phyloP scores from a whole-genome alignment of 2,329 filamentous ascomycete species.

The Clonostachys chloroleuca region DNA sequence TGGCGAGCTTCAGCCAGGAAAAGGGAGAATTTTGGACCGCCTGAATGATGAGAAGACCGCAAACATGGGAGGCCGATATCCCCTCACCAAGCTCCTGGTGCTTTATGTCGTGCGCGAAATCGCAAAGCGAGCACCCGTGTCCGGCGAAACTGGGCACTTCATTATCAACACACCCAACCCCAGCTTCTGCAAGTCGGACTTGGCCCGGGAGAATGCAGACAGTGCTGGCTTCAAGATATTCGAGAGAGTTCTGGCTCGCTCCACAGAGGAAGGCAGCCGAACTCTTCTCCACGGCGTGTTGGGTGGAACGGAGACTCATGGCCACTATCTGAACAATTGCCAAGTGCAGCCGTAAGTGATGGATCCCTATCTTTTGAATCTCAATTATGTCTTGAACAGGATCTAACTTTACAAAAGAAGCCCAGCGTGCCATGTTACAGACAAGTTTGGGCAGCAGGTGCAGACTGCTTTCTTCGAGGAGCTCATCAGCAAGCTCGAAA shows the following conservation, averaged over 20 bases:
- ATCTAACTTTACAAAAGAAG: conserved; percentile 4
- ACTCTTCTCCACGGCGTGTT: conserved; percentile 19
- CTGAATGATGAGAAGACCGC: conserved; percentile 19
- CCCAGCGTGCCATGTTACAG: conserved; percentile 20
- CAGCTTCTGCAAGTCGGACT: conserved; percentile 30
- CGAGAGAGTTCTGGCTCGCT: conserved; percentile 27
- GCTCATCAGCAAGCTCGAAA: conserved; percentile 23
- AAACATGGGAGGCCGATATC: conserved; percentile 20
- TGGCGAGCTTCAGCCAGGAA: conserved; percentile 10
- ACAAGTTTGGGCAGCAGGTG: conserved; percentile 16
- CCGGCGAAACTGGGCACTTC: conserved; percentile 4
- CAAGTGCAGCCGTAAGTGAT: conserved; percentile 13
- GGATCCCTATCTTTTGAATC: no score
- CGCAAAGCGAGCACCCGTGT: conserved; percentile 5
- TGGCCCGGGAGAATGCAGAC: conserved; percentile 9
- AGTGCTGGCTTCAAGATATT: conserved; percentile 6
- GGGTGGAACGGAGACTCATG: conserved; percentile 21
- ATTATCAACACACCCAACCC: conserved; percentile 34
- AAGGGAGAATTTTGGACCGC: conserved; percentile 14
- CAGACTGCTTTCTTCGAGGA: conserved; percentile 24
- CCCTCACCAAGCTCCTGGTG: conserved; percentile 22
- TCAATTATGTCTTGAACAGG: not conserved
- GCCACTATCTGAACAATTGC: conserved; percentile 25
- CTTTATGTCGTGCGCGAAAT: conserved; percentile 22
- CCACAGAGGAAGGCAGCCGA: conserved; percentile 36